Evolutionary conservation across 1,284 basidiomycete genomes (phyloP), one percentile per base, ranked within the genome.

Genomic region (Sporisorium sorghi): DNA sequence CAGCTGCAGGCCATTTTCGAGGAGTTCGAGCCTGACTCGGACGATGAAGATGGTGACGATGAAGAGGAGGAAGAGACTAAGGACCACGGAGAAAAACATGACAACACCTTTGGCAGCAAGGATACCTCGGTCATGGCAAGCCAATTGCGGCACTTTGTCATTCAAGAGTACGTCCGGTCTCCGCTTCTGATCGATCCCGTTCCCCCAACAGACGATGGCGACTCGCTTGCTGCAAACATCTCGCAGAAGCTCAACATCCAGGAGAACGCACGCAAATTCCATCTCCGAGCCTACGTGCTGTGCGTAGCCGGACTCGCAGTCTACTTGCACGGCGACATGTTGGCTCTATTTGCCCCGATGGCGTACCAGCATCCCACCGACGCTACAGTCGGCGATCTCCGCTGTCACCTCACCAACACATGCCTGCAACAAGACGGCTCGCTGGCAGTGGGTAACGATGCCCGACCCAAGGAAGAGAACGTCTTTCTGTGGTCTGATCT

Each of bases 121-220:
- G 72, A 75, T 28, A 84, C 81, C 6, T 65, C 77, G 5, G 80
- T 85, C 28, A 80, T 84, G 65, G 67, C 83, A 21, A 94, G 93
- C 19, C 96, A 97, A 74, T 87, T 99, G 40, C 89, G 96, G 33
- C 93, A 98, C 86, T 99, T 98, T 85, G 94, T 99, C 19, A 91
- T 98, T 54, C 97, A 99, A 89, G 94, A 93, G 35, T 70, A 86
- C 74, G 43, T 79, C 17, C 44, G 50, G 19, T 54, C 42, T 15
- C 60, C 81, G 52, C 58, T 75, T 12, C 64, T 79, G 0, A 53
- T 77, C n/a, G 44, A 63, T 32, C 72, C 73, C 0, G 14, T 40
- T 28, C 39, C 30, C 42, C 39, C 60, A 2, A 24, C 8, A 28
- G 40, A 39, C 5, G 26, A 39, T 10, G 37, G 33, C 19, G 39